These are phyloP conservation scores for Climacium dendroides DNA, from an alignment of 225 moss, liverwort and hornwort genomes.

Conservation along the genomic window DNA sequence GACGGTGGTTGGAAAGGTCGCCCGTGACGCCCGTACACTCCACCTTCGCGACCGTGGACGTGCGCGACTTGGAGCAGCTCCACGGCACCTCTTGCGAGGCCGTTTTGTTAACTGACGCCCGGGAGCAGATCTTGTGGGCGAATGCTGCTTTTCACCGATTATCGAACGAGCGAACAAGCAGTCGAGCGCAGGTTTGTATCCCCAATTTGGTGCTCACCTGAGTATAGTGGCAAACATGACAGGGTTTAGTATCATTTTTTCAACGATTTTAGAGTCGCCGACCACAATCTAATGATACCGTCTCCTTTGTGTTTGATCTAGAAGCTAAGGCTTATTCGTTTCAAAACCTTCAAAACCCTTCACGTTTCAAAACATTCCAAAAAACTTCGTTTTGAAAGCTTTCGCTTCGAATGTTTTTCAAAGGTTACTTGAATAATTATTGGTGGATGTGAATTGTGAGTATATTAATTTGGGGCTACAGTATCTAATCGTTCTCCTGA, in stretches of 20 bases:
- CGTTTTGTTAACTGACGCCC: slow-evolving; percentile 25
- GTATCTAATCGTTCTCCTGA: not conserved
- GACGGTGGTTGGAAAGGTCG: not conserved
- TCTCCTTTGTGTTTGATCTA: not conserved
- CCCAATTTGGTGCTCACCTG: not conserved
- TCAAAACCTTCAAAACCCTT: not conserved
- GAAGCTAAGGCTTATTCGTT: not conserved
- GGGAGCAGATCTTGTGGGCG: slow-evolving; percentile 28
- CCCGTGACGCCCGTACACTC: not conserved
- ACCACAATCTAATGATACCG: not conserved
- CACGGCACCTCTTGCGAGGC: slow-evolving; percentile 41
- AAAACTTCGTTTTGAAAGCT: not conserved
- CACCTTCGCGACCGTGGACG: not conserved
- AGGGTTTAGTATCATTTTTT: not conserved
- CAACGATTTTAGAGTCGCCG: no score
- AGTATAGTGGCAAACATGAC: not conserved
- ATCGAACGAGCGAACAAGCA: slow-evolving; percentile 10
- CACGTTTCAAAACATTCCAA: not conserved
- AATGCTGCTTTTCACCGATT: slow-evolving; percentile 41
- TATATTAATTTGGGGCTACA: not conserved
- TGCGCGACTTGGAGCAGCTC: slow-evolving; percentile 27
- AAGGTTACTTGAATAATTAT: not conserved
- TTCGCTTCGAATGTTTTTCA: not conserved
- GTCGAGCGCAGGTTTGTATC: not conserved
- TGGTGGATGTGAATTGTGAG: not conserved